Evolutionary conservation across 2,329 filamentous ascomycete species (phyloP).

Genomic region (Aspergillus pseudonomiae): DNA sequence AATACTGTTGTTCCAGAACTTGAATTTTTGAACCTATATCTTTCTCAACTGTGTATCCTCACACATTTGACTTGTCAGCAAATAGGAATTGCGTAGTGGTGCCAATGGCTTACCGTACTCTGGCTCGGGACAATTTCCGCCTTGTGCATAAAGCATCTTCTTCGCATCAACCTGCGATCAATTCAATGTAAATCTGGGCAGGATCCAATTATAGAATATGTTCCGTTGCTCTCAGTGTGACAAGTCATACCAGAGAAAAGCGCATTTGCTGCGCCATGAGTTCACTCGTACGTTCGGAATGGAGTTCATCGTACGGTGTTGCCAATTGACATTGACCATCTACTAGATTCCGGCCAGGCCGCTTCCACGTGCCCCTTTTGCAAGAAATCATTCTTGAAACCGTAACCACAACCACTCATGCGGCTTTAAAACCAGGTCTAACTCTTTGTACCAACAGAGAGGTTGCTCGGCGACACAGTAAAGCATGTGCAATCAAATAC

Average conservation of each 20-base stretch:
- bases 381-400: constrained; percentile 33
- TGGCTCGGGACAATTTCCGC: not conserved
- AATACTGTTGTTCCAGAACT: no score
- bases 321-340: not conserved
- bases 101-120: not conserved
- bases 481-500: constrained; percentile 32
- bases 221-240: constrained; percentile 32
- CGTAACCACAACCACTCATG: constrained; percentile 16
- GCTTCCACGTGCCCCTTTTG: constrained; percentile 33
- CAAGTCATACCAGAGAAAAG: constrained; percentile 34
- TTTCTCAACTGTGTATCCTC: not conserved
- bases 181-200: not conserved
- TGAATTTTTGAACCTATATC: not conserved
- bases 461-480: constrained; percentile 34
- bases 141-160: not conserved
- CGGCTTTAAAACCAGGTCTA: not conserved
- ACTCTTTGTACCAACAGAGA: constrained; percentile 21
- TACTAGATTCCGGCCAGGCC: constrained; percentile 26
- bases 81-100: not conserved
- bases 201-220: constrained; percentile 16
- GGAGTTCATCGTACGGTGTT: not conserved
- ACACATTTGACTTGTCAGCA: not conserved
- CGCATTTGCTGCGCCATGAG: constrained; percentile 33
- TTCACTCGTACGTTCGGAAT: constrained; percentile 26
- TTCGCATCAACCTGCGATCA: not conserved